These are phyloP conservation scores for Planoprotostelium fungivorum DNA, from an alignment of 78 protist genomes.

Conservation along the genomic window DNA sequence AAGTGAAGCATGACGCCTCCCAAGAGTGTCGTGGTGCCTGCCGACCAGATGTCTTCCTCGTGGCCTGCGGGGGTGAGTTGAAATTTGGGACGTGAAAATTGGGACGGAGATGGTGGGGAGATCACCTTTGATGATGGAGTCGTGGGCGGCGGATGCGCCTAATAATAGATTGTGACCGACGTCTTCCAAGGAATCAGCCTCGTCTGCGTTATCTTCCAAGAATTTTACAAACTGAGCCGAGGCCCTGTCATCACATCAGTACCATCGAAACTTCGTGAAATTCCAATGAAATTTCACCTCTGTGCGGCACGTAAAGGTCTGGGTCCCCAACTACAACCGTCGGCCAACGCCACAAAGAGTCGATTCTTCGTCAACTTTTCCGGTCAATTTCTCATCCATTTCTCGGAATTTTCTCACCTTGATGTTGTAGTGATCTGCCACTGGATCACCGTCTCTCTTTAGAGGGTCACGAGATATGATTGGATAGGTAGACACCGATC, in stretches of 20 bases:
- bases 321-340: constrained; percentile 68
- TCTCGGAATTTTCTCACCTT: background rate
- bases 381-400: background rate
- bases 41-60: constrained; percentile 59
- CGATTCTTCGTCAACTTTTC: constrained; percentile 29
- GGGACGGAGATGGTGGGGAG: background rate
- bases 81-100: too few species aligned
- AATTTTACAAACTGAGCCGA: background rate
- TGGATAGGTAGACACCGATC: background rate
- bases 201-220: background rate
- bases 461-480: background rate
- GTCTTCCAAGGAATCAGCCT: background rate
- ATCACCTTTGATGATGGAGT: background rate
- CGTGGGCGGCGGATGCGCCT: background rate
- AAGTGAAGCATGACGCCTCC: constrained; percentile 58
- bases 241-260: background rate
- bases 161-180: background rate
- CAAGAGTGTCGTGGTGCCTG: constrained; percentile 66
- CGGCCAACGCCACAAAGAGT: constrained; percentile 46
- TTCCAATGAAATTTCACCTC: background rate
- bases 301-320: constrained; percentile 38
- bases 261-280: too few species aligned
- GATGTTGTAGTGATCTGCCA: constrained; percentile 37
- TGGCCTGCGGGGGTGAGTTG: too few species aligned
- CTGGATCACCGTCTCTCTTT: constrained; percentile 44